Conservation (phyloP, 805 yeast species). For the Pachysolen tannophilus region DNA sequence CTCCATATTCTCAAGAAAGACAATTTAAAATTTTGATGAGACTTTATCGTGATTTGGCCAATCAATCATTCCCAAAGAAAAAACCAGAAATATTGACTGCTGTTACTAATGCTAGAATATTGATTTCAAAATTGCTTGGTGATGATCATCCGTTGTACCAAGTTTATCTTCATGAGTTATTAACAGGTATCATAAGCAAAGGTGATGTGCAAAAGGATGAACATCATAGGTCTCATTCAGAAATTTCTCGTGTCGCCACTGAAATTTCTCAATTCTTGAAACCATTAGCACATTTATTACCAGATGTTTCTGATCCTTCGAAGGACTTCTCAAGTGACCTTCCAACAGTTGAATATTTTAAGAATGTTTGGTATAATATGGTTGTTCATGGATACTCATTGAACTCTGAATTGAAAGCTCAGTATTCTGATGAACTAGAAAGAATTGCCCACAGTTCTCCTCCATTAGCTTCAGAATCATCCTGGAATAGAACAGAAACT, state of each 20-base stretch:
- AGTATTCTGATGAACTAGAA: slow-evolving; percentile 41
- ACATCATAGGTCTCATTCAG: slow-evolving; percentile 72
- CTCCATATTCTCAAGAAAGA: slow-evolving; percentile 50
- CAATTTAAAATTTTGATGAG: slow-evolving; percentile 61
- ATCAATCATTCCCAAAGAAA: slow-evolving; percentile 35
- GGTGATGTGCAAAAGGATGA: slow-evolving; percentile 67
- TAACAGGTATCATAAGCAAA: slow-evolving; percentile 58
- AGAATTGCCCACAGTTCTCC: slow-evolving; percentile 83
- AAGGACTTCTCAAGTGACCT: slow-evolving; percentile 37
- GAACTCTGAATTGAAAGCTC: slow-evolving; percentile 43
- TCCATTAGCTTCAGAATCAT: slow-evolving; percentile 73
- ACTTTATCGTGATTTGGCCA: slow-evolving; percentile 43
- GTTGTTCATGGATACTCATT: slow-evolving; percentile 83
- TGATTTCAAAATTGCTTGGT: slow-evolving; percentile 30
- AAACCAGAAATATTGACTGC: slow-evolving; percentile 22
- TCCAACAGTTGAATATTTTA: slow-evolving; percentile 49
- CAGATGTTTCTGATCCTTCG: slow-evolving; percentile 31
- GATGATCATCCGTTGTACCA: slow-evolving; percentile 38
- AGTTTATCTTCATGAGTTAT: slow-evolving; percentile 55
- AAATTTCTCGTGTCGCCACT: slow-evolving; percentile 60
- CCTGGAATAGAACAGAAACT: slow-evolving; percentile 81
- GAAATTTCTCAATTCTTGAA: slow-evolving; percentile 55
- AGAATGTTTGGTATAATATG: slow-evolving; percentile 92
- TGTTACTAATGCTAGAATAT: slow-evolving; percentile 42
- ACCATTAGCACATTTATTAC: slow-evolving; percentile 73